Percentiles rank a stretch among this genome's conserved stretches.
These are phyloP conservation scores for Volvox carteri DNA, from an alignment of 163 green algal species.

Conservation along the genomic window DNA sequence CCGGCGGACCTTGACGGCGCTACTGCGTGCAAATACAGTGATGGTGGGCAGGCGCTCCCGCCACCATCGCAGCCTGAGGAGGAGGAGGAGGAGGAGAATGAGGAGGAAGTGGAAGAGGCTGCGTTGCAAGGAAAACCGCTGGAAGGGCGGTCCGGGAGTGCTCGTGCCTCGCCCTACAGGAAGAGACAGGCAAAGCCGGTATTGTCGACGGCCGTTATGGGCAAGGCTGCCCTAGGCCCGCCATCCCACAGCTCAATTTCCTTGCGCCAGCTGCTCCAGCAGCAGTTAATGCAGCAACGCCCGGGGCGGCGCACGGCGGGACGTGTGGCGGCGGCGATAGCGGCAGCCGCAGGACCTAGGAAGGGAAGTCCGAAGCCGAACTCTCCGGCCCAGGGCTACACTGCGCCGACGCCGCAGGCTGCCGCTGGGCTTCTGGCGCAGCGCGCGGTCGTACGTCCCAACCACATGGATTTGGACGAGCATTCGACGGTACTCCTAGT, in stretches of 20 bases:
- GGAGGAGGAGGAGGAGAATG: too few species aligned
- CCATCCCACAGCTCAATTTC: background rate
- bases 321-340: background rate
- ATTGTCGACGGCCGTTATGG: background rate
- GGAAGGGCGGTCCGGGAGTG: too few species aligned
- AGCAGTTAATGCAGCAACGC: background rate
- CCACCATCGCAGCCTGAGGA: too few species aligned
- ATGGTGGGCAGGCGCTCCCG: background rate
- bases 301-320: background rate
- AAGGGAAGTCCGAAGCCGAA: too few species aligned
- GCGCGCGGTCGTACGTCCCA: background rate
- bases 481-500: background rate
- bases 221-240: background rate
- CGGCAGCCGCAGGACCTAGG: background rate
- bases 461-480: slow-evolving; percentile 43
- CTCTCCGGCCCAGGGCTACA: too few species aligned
- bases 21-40: background rate
- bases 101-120: too few species aligned
- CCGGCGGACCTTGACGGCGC: background rate
- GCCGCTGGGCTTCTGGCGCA: background rate
- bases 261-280: background rate
- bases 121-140: too few species aligned
- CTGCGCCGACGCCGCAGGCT: background rate
- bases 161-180: too few species aligned
- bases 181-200: too few species aligned